Evolutionary conservation across 345 rosid genomes (phyloP), one percentile per base, ranked within the genome.

Genomic region (Combretum micranthum): DNA sequence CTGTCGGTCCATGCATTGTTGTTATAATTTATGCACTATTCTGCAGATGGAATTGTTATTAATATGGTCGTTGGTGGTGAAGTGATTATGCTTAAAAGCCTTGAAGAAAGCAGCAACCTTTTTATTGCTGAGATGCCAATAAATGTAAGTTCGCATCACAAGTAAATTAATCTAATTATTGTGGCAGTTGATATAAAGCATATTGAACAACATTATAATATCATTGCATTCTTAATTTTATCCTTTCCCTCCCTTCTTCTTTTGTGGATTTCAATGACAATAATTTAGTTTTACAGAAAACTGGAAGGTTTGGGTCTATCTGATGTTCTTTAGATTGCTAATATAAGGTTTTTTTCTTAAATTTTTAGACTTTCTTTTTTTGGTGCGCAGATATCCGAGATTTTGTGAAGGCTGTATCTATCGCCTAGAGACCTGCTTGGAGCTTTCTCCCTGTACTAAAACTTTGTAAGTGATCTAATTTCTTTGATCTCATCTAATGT

Each of bases 41-140:
- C 15, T 68, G 65, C 81, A 92, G 98, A 88, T 83, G 98, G 98
- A 60, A 79, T 86, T 64, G 80, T 81, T 1, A 86, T 92, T 75
- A 92, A 92, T 71, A 80, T 92, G 88, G 90, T 88, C 19, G 93
- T 83, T 56, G 98, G 98, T 49, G 95, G 96, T 44, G 95, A 88
- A 83, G 96, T 92, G 1, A 78, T 77, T 17, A 80, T 80, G 63
- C 85, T 92, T 13, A 92, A 81, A 78, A 73, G 73, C 69, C 64
- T 88, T 7, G 98, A 88, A 64, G 96, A 92, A 68, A 80, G 80
- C 72, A 81, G 84, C 53, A 57, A 71, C 60, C 65, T 88, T 57
- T 65, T 76, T 71, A 84, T 92, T 17, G 84, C 82, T 2, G 98
- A 88, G 75, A 86, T 92, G 98, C 98, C 98, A 14, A 84, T 92